Base-by-base conservation (phyloP, 345 rosid genomes). In the Nasturtium officinale region DNA sequence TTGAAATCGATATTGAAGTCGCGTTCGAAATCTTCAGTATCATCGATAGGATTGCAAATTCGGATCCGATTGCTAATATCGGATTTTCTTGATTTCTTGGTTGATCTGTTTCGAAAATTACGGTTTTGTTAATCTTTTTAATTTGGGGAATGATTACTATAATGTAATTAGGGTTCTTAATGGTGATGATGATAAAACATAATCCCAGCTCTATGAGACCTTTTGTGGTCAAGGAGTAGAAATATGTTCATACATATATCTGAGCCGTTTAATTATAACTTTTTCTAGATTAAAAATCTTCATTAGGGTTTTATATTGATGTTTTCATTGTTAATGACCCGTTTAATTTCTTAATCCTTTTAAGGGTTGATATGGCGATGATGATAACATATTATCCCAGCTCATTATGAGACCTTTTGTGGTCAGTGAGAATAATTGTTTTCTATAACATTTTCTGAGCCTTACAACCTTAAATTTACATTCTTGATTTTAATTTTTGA, bases 361-460 rank as follows among this genome's bases (percentile, higher is more conserved):
- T 57, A 52, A n/a, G 45, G 73, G 57, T 64, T 71, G 11, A 57
- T 38, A 30, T 11, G 80, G 80, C 73, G 9, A 62, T 79, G 87
- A 84, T 79, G 85, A 84, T 84, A 82, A 68, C 68, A 66, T 28
- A 53, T 51, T 64, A 81, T 77, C 87, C 87, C 87, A 84, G 87
- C 87, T 84, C 87, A 83, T 77, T 84, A 82, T 74, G 85, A 84
- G 87, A n/a, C 87, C 83, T 79, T 30, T 66, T 73, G 61, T 29
- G 74, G 87, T 59, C 80, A 64, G 35, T 43, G 85, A 83, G 69
- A 23, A 74, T 67, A 78, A 75, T 20, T 77, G 76, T 68, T 68
- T 77, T 77, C 82, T 74, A 64, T 37, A 62, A 58, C 79, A 67
- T 67, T 63, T 47, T 79, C 87, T 83, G 85, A 82, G 80, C 80